Percentiles rank a stretch among this genome's conserved stretches.
These are phyloP conservation scores for Hypoxylon sp. DNA, from an alignment of 2,329 filamentous ascomycete genomes.

Conservation along the genomic window DNA sequence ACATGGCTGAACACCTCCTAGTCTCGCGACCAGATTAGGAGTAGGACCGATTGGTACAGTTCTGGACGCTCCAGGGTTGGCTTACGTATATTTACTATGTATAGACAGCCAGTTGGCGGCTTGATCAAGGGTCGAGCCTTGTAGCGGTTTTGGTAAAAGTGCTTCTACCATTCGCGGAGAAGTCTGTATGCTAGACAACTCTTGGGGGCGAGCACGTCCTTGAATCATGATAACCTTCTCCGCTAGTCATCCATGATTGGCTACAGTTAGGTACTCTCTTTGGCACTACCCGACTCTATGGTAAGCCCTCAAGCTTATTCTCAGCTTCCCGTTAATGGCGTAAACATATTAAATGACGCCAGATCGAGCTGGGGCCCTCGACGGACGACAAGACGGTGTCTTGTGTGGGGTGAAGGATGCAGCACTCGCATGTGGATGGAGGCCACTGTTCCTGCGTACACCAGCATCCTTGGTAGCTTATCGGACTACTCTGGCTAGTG, in stretches of 20 bases:
- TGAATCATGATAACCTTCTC: constrained; percentile 8
- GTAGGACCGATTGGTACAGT: constrained; percentile 32
- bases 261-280: neutral
- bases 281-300: constrained; percentile 30
- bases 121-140: constrained; percentile 11
- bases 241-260: constrained; percentile 18
- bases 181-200: neutral
- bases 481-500: constrained; percentile 33
- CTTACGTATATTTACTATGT: constrained; percentile 8
- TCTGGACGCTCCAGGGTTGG: constrained; percentile 3
- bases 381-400: constrained; percentile 8
- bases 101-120: constrained; percentile 2
- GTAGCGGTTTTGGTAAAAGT: neutral
- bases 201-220: constrained; percentile 15
- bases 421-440: constrained; percentile 20
- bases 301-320: constrained; percentile 20
- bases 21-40: constrained; percentile 10
- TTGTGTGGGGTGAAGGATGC: constrained; percentile 31
- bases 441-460: neutral
- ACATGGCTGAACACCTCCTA: constrained; percentile 11
- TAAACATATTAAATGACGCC: constrained; percentile 1
- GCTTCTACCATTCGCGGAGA: constrained; percentile 5
- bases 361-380: constrained; percentile 8
- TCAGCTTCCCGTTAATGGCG: constrained; percentile 12
- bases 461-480: constrained; percentile 25